Conservation (phyloP, 371 early-diverging fungal species). For the Mucor lusitanicus region DNA sequence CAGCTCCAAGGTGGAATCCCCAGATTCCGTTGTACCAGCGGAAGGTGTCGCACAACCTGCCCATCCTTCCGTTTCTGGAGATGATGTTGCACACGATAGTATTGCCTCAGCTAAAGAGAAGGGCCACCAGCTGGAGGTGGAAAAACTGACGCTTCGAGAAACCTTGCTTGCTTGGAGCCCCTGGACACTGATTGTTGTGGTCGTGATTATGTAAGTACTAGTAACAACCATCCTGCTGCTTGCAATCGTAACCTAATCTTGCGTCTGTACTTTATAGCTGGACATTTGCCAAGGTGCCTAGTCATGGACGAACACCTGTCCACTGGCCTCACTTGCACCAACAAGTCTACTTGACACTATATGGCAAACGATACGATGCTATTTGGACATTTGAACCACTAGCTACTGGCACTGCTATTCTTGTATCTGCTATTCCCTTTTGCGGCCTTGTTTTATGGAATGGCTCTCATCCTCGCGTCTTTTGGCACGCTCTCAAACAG, state of each 20-base stretch:
- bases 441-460: constrained; percentile 33
- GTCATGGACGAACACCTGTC: constrained; percentile 31
- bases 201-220: constrained; percentile 44
- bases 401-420: constrained; percentile 53
- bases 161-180: constrained; percentile 49
- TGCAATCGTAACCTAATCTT: no score
- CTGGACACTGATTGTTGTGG: constrained; percentile 44
- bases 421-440: constrained; percentile 36
- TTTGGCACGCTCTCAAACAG: constrained; percentile 27
- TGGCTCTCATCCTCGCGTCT: constrained; percentile 30
- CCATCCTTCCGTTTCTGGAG: background rate
- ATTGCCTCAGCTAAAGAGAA: background rate
- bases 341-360: constrained; percentile 45
- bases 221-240: background rate
- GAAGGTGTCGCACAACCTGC: background rate
- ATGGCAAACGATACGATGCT: constrained; percentile 43
- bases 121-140: constrained; percentile 2
- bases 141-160: constrained; percentile 37
- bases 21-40: background rate
- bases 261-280: constrained; percentile 18
- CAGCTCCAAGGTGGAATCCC: background rate
- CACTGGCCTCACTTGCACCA: constrained; percentile 46
- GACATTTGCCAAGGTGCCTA: constrained; percentile 41
- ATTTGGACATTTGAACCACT: constrained; percentile 53
- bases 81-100: constrained; percentile 3